A percentile compares a stretch with the other conserved stretches of the same genome.
These are phyloP conservation scores for Diaporthe capsici DNA, from an alignment of 2,329 filamentous ascomycete species.

Conservation along the genomic window DNA sequence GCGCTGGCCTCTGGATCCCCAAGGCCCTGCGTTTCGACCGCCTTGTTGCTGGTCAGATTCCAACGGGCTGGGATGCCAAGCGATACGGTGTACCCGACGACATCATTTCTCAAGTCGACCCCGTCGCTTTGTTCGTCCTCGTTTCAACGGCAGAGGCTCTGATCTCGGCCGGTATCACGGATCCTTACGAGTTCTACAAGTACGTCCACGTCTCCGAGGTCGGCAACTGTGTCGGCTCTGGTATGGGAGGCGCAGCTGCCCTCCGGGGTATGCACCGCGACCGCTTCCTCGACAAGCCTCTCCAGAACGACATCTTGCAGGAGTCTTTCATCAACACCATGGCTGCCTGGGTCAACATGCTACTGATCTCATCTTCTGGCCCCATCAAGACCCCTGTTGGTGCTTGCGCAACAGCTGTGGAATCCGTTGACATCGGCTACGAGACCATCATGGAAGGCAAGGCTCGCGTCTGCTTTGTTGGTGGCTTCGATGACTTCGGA, in stretches of 20 bases:
- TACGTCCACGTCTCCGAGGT: slow-evolving; percentile 98
- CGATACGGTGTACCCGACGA: slow-evolving; percentile 97
- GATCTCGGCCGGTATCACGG: slow-evolving; percentile 93
- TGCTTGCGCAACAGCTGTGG: slow-evolving; percentile 96
- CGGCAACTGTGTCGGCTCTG: slow-evolving; percentile 97
- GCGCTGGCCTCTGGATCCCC: slow-evolving; percentile 92
- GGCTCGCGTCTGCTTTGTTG: slow-evolving; percentile 96
- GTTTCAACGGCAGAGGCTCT: slow-evolving; percentile 94
- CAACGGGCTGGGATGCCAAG: slow-evolving; percentile 97
- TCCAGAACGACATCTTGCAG: slow-evolving; percentile 99
- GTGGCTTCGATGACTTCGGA: slow-evolving; percentile 99
- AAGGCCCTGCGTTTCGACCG: slow-evolving; percentile 98
- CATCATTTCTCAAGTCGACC: slow-evolving; percentile 97
- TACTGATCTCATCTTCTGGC: slow-evolving; percentile 95
- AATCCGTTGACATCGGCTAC: slow-evolving; percentile 97
- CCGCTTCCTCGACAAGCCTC: slow-evolving; percentile 94
- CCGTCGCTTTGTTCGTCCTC: slow-evolving; percentile 94
- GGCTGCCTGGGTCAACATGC: slow-evolving; percentile 99
- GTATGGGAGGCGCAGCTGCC: slow-evolving; percentile 95
- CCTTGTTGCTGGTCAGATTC: slow-evolving; percentile 96
- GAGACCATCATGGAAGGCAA: slow-evolving; percentile 99
- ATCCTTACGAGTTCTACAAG: slow-evolving; percentile 99
- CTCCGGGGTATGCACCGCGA: slow-evolving; percentile 99
- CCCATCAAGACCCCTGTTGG: slow-evolving; percentile 99
- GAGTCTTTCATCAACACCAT: slow-evolving; percentile 99